Evolutionary conservation across 2,329 filamentous ascomycete species (phyloP), one percentile per base, ranked within the genome.

Genomic region (Paecilomyces sp.): DNA sequence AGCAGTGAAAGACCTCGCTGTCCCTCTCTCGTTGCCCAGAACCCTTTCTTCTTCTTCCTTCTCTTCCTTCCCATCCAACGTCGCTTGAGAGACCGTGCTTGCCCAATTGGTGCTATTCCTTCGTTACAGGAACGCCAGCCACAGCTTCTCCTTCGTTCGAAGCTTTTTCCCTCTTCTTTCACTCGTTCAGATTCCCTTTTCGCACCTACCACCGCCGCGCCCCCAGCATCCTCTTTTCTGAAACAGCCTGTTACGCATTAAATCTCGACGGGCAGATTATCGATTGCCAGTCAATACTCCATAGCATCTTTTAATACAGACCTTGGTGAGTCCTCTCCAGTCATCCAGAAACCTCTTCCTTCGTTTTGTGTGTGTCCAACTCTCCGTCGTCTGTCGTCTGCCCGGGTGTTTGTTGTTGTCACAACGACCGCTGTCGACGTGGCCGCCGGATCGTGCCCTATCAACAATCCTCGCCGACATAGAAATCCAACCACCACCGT

Each of bases 91-190:
- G 56, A 56, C 15, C 56, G 50, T 54, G n/a, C 57, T 59, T 51
- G 28, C 54, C 57, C 60, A 67, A 69, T 64, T 67, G 66, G 70
- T 70, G 67, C 65, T 66, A 63, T 60, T 58, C 60, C 56, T 58
- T 59, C 57, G 65, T 62, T 62, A 53, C 36, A 58, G 57, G 58
- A 58, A 55, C 36, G 56, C 57, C 64, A 61, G 41, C 54, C 53
- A 62, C 65, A 66, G 69, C 71, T 73, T 73, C 70, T 68, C 66
- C 63, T 64, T 71, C 70, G 66, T 69, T 69, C 41, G 64, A 68
- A 69, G 63, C 63, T 63, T 64, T 33, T 63, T 56, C 60, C 64
- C 65, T 67, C 63, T 65, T 66, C 68, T 64, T 65, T 63, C 73
- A 70, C 68, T 75, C 72, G 70, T 75, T 73, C 63, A 65, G 57